Evolutionary conservation across 495 filamentous ascomycete species (phyloP).

Genomic region (Podospora tetraspora): DNA sequence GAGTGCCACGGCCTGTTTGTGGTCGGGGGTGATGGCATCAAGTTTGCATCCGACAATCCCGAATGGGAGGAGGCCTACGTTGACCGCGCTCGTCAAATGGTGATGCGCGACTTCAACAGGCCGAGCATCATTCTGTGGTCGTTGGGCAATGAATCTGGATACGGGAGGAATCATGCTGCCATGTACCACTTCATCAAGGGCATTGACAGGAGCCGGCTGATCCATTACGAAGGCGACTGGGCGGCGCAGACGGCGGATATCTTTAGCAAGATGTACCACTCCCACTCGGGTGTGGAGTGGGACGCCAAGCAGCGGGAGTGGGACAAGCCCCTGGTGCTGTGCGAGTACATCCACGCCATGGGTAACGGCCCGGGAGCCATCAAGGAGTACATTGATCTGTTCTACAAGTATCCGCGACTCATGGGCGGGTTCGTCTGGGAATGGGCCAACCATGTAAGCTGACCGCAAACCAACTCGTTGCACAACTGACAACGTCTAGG

Average conservation of each 20-base stretch:
- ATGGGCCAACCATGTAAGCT: constrained; percentile 61
- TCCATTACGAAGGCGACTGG: constrained; percentile 67
- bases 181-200: constrained; percentile 62
- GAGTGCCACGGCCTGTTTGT: constrained; percentile 66
- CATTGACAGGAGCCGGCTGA: constrained; percentile 51
- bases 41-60: constrained; percentile 58
- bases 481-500: constrained; percentile 27
- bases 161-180: constrained; percentile 59
- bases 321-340: constrained; percentile 57
- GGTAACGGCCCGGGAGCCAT: constrained; percentile 67
- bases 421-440: constrained; percentile 75
- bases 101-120: constrained; percentile 64
- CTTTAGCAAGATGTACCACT: constrained; percentile 61
- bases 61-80: constrained; percentile 64
- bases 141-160: constrained; percentile 68
- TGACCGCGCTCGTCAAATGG: constrained; percentile 62
- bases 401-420: constrained; percentile 56
- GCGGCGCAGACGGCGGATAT: constrained; percentile 58
- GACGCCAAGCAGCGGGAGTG: constrained; percentile 38
- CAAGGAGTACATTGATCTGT: constrained; percentile 63
- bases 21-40: constrained; percentile 43
- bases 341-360: constrained; percentile 70
- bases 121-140: constrained; percentile 67
- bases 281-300: constrained; percentile 43
- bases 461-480: background rate